Conservation (phyloP, 2,329 filamentous ascomycete genomes). For the Fusarium sp. region DNA sequence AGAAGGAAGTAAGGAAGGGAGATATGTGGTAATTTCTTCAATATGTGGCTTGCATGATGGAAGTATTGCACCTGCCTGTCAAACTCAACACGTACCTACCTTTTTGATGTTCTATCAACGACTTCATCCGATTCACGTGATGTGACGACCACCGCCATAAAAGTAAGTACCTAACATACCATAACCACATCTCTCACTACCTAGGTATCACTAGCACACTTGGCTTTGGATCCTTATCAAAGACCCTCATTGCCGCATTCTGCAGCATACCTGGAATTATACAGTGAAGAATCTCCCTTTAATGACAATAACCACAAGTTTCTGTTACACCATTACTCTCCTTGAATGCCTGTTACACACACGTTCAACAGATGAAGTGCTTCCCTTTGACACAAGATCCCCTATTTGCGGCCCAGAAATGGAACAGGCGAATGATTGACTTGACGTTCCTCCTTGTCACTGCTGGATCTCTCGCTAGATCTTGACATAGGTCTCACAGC, state of each 20-base stretch:
- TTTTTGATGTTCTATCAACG: background rate
- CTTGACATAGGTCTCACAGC: slow-evolving; percentile 26
- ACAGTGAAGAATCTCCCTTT: background rate
- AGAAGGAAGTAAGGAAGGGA: no score
- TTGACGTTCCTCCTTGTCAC: background rate
- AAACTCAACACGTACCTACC: no score
- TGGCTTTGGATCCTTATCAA: background rate
- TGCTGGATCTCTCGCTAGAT: slow-evolving; percentile 37
- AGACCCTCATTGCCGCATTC: background rate
- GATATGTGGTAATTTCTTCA: no score
- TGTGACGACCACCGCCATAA: background rate
- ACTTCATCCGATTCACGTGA: slow-evolving; percentile 1
- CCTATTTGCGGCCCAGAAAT: background rate
- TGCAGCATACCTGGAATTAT: background rate
- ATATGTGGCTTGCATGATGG: no score
- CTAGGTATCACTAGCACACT: background rate
- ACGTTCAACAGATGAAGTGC: background rate
- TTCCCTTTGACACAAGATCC: background rate
- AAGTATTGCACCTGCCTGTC: no score
- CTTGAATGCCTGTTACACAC: background rate
- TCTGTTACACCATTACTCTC: background rate
- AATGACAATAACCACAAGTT: background rate
- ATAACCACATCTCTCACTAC: background rate
- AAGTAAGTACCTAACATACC: no score
- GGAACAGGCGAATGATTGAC: background rate